Conservation (phyloP, 148 eudicot species). For the Chenopodium berlandieri region DNA sequence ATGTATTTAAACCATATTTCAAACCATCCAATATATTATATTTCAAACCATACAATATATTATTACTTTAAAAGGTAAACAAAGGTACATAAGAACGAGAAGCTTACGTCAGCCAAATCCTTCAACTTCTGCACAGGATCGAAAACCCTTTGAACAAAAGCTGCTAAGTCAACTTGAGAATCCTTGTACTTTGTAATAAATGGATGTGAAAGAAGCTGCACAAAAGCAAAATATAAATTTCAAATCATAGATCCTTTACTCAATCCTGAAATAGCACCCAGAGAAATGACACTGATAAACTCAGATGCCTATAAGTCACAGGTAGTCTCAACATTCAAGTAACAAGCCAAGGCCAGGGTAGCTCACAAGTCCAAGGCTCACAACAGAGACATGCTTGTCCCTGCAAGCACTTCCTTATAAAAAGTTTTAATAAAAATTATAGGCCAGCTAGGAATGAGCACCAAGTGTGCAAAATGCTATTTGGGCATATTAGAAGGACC, state of each 20-base stretch:
- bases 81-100: background rate
- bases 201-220: slow-evolving; percentile 92
- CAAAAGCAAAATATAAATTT: slow-evolving; percentile 9
- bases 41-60: no score
- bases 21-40: background rate
- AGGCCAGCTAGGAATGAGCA: background rate
- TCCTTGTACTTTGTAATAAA: slow-evolving; percentile 68
- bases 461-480: background rate
- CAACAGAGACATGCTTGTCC: background rate
- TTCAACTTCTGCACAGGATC: slow-evolving; percentile 88
- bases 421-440: no score
- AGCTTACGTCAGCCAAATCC: slow-evolving; percentile 89
- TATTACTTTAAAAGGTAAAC: background rate
- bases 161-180: slow-evolving; percentile 62
- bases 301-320: background rate
- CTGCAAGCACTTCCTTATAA: no score
- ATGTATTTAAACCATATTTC: background rate
- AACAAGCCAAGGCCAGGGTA: background rate
- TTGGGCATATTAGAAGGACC: background rate
- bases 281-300: background rate
- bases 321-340: background rate
- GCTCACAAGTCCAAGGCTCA: background rate
- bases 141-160: slow-evolving; percentile 68
- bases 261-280: background rate
- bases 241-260: background rate